phyloP scores from a whole-genome alignment of 257 asterid genomes.

The Catharanthus roseus region DNA sequence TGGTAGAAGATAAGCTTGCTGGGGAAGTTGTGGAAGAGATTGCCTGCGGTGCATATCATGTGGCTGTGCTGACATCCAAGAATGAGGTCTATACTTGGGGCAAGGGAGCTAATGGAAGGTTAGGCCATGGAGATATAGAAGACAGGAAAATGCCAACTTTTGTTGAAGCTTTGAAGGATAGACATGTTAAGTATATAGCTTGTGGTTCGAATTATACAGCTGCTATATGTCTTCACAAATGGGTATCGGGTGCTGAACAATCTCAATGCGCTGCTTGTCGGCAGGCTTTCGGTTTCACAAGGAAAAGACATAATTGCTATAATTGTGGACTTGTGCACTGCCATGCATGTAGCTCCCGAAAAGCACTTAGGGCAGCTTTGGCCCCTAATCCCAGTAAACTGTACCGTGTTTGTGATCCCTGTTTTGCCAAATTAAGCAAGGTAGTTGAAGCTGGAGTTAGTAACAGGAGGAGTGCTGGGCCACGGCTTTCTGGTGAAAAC shows the following conservation, averaged over 20 bases:
- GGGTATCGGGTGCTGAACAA: constrained; percentile 92
- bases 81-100: constrained; percentile 95
- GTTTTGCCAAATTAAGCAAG: constrained; percentile 72
- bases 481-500: constrained; percentile 80
- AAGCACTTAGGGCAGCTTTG: constrained; percentile 74
- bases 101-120: constrained; percentile 90
- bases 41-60: constrained; percentile 82
- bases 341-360: constrained; percentile 85
- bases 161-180: constrained; percentile 75
- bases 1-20: constrained; percentile 64
- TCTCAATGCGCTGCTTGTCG: constrained; percentile 92
- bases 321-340: constrained; percentile 96
- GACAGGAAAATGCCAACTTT: constrained; percentile 71
- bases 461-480: constrained; percentile 61
- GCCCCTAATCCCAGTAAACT: constrained; percentile 95
- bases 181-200: constrained; percentile 77
- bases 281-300: constrained; percentile 89
- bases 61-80: constrained; percentile 69
- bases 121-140: constrained; percentile 92
- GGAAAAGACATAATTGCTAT: constrained; percentile 92
- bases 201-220: constrained; percentile 92
- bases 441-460: constrained; percentile 62
- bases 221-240: constrained; percentile 77
- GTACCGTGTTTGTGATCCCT: constrained; percentile 89
- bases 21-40: constrained; percentile 70